Evolutionary conservation across 2,329 filamentous ascomycete species (phyloP), one percentile per base, ranked within the genome.

Genomic region (Trichoderma sp.): DNA sequence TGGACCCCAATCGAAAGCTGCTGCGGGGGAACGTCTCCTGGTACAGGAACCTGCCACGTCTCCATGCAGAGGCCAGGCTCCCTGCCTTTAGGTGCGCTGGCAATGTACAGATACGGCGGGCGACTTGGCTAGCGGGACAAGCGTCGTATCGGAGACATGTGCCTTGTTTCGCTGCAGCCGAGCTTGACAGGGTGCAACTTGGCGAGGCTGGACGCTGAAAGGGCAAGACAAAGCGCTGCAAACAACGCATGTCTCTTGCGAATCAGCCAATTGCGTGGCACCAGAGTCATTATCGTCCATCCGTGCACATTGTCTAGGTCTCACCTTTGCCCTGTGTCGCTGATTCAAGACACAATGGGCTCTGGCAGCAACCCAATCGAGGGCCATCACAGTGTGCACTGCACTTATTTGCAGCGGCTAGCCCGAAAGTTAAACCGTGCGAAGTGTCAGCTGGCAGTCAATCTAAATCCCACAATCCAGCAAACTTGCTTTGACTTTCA

Each of bases 291-390:
- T 52, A 33, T 43, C 24, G 35, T n/a, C 24, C 27, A 58, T 55
- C 24, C 47, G 24, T 56, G 33, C 56, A 55, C 49, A 49, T 60
- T 56, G 68, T 66, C 35, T 33, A 29, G 43, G 56, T 47, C 58
- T 69, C 61, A 69, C 53, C 55, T 47, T 7, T 69, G 47, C 53
- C 47, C 49, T 69, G 61, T 62, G 35, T 60, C 55, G 40, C 56
- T 65, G 37, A 60, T 61, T 37, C 60, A 64, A 55, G 55, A 52
- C 43, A 69, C 68, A 69, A 69, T 69, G 64, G 49, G 53, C 29
- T 16, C 57, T 43, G 13, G 61, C 60, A 55, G 59, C 37, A 47
- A 43, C 53, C 53, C 59, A 56, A 62, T 31, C 47, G 40, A n/a
- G 40, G 40, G 40, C 40, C 7, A 8, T n/a, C 40, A 65, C 60